These are phyloP conservation scores for Picea sitchensis DNA, from an alignment of 75 land plant genomes.

Conservation along the genomic window DNA sequence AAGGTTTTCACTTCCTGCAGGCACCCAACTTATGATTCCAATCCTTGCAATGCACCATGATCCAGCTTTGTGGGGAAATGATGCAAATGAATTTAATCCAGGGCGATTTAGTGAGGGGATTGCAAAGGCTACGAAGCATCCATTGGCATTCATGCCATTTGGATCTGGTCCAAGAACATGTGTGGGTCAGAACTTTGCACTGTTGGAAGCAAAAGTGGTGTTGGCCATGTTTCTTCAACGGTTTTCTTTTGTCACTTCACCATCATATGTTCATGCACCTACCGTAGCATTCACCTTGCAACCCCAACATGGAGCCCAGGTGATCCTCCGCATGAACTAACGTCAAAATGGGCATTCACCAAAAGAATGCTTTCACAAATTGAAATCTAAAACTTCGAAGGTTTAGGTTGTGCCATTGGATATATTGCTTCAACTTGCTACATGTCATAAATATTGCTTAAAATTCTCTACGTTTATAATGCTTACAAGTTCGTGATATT, in stretches of 20 bases:
- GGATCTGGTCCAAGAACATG: conserved; percentile 57
- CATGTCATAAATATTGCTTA: too few species aligned
- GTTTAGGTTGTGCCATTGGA: too few species aligned
- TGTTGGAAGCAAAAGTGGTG: conserved; percentile 46
- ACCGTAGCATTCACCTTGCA: conserved; percentile 21
- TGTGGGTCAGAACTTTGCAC: conserved; percentile 52
- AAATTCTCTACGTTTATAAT: too few species aligned
- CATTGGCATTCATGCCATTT: conserved; percentile 54
- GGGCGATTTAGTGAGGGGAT: conserved; percentile 38
- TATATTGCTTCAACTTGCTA: too few species aligned
- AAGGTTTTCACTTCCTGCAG: conserved; percentile 36
- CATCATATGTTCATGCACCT: conserved; percentile 61
- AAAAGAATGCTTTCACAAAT: too few species aligned
- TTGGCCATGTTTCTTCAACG: conserved; percentile 43
- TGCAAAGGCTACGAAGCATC: conserved; percentile 24
- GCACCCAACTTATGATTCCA: conserved; percentile 37
- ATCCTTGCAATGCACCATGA: conserved; percentile 57
- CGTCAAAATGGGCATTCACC: too few species aligned
- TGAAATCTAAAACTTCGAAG: too few species aligned
- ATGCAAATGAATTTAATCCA: conserved; percentile 60
- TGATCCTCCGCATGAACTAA: conserved; percentile 21
- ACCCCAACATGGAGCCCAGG: conserved; percentile 54
- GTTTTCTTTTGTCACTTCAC: conserved; percentile 40
- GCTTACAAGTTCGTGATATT: too few species aligned
- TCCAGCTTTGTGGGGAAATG: conserved; percentile 52